Evolutionary conservation across 2,329 filamentous ascomycete genomes (phyloP), one percentile per base, ranked within the genome.

Genomic region (Escovopsis sp.): DNA sequence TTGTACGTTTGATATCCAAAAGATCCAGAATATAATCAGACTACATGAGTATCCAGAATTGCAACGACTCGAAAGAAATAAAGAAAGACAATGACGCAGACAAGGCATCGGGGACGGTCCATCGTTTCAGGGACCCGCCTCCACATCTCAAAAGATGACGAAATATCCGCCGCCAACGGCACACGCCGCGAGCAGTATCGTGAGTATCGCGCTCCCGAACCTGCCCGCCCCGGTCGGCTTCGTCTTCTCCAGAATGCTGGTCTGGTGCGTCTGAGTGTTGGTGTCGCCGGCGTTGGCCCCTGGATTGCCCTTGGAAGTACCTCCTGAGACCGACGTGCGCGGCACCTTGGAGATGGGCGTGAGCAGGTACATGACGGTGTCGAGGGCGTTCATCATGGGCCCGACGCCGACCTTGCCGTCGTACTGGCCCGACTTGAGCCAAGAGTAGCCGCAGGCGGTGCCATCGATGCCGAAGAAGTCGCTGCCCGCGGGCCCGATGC

Each of bases 341-440:
- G 72, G 67, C 1, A 54, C 54, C 12, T 54, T 48, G 2, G 45
- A 47, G n/a, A 53, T 50, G 29, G 59, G 52, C 28, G 73, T 55
- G 10, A 80, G 58, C 30, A 66, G 70, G 38, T 74, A 75, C 53
- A 73, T 72, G 43, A 83, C 58, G 11, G 76, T 67, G 18, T 70
- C 66, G 18, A 81, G 59, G 0, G 73, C 76, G 45, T 70, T 76
- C 68, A 83, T 79, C 61, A 82, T 73, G 52, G 79, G 64, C 29
- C 79, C 78, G 8, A 83, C 75, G 36, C 78, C 78, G 11, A 60
- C 61, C 15, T 57, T 50, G 5, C 70, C 71, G 48, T 83, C 79
- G 45, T 70, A 82, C 2, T 45, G 50, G 4, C 53, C 55, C 15
- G 53, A 56, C 7, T 55, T 46, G 16, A 67, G 67, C 79, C 79